Evolutionary conservation across 352 stramenopile species (phyloP), one percentile per base, ranked within the genome.

Genomic region (Globisporangium irregulare): DNA sequence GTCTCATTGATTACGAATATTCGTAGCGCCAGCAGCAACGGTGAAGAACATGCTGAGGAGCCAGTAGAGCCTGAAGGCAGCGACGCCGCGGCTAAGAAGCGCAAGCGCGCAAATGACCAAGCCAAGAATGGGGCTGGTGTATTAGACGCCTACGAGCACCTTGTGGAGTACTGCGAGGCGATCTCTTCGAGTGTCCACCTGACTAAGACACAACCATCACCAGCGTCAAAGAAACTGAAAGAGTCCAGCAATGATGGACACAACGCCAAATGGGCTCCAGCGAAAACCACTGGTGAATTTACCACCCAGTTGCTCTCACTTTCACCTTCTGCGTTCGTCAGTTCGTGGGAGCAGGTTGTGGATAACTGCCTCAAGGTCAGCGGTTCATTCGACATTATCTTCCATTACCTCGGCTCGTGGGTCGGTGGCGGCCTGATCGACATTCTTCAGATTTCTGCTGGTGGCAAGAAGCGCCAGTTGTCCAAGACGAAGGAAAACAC

Each of bases 401-500:
- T 85, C 32, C 75, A 90, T 32, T 93, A 87, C 67, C 55, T 93
- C n/a, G 73, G 69, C 20, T 71, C 73, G 15, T 77, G 71, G 38
- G 76, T 74, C 59, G 71, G 86, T 18, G 60, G 82, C 14, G 76
- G 87, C 66, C 68, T 91, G n/a, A 9, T 83, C 27, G 53, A 60
- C 14, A 46, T 62, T 22, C 62, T 69, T 15, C 55, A 48, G 53
- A 10, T 20, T 36, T 3, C 27, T 63, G 14, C 27, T 25, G 22
- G 15, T 50, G 15, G 41, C 41, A 67, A 69, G 56, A 57, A 59
- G 41, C 14, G 6, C 27, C 3, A 22, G 18, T 22, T 6, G 18
- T 24, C 41, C 1, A 51, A 53, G 14, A 78, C 74, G 59, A 82
- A 74, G 29, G 32, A 36, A n/a, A 81, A 12, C 8, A 9, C 34